Conservation (phyloP, 1,284 basidiomycete species). For the Entoloma clypeatum region DNA sequence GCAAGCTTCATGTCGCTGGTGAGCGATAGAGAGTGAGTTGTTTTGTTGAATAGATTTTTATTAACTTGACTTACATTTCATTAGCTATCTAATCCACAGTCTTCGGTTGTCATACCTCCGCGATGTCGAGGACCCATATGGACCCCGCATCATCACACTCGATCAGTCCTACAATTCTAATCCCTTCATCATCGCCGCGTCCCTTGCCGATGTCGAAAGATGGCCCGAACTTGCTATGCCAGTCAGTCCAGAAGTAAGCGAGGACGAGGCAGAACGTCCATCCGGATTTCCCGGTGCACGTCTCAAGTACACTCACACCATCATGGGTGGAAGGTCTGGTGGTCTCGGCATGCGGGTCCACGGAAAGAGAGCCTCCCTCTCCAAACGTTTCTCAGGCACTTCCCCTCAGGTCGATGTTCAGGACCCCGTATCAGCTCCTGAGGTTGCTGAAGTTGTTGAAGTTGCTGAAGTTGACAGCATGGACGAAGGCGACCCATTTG, state of each 20-base stretch:
- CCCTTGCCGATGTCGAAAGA: constrained; percentile 69
- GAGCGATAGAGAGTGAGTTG: constrained; percentile 15
- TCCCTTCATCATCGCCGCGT: constrained; percentile 76
- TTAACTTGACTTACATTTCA: background rate
- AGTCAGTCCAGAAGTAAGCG: constrained; percentile 63
- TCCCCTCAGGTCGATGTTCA: constrained; percentile 32
- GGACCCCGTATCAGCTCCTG: constrained; percentile 34
- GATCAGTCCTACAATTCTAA: constrained; percentile 70
- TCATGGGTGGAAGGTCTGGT: constrained; percentile 66
- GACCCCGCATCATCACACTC: constrained; percentile 75
- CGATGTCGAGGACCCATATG: constrained; percentile 81
- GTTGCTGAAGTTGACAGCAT: constrained; percentile 49
- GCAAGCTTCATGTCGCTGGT: constrained; percentile 16
- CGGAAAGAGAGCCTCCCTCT: constrained; percentile 49
- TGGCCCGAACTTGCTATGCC: constrained; percentile 82
- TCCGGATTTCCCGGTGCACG: constrained; percentile 57
- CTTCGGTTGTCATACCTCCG: constrained; percentile 86
- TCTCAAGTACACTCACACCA: constrained; percentile 82
- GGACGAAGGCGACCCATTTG: constrained; percentile 50
- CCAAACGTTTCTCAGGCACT: constrained; percentile 44
- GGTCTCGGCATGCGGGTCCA: constrained; percentile 67
- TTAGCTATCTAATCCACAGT: constrained; percentile 82
- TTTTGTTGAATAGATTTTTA: background rate
- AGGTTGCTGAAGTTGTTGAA: constrained; percentile 55
- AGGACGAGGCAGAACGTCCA: constrained; percentile 55